phyloP scores from a whole-genome alignment of 2,329 filamentous ascomycete genomes.

The Epichloe festucae region DNA sequence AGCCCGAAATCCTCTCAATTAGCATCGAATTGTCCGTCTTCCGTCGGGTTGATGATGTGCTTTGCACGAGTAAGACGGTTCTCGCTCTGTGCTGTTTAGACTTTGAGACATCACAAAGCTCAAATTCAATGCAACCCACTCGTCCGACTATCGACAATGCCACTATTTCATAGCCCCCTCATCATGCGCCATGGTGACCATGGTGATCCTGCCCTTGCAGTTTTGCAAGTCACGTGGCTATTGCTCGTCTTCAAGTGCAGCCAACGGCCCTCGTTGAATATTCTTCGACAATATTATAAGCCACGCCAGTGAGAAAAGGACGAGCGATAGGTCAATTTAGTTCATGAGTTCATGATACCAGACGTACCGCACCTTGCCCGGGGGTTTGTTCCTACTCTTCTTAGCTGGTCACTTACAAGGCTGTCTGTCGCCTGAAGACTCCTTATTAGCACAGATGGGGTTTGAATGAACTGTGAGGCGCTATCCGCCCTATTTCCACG shows the following conservation, averaged over 20 bases:
- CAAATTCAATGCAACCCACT: background rate
- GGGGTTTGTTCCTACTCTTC: background rate
- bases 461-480: background rate
- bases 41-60: background rate
- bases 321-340: conserved; percentile 1
- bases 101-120: background rate
- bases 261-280: background rate
- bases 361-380: background rate
- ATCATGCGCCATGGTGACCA: no score
- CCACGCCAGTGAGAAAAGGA: conserved; percentile 3
- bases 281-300: background rate
- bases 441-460: no score
- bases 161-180: background rate
- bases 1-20: background rate
- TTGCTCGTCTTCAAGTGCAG: background rate
- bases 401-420: background rate
- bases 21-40: background rate
- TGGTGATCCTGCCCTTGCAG: no score
- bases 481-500: background rate
- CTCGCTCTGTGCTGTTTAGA: background rate
- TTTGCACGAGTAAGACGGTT: conserved; percentile 2
- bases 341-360: background rate
- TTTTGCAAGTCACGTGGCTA: no score
- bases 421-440: background rate
- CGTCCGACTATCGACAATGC: background rate